Evolutionary conservation across 805 yeast species (phyloP), one percentile per base, ranked within the genome.

Genomic region (Ogataea nakhonphanomensis): DNA sequence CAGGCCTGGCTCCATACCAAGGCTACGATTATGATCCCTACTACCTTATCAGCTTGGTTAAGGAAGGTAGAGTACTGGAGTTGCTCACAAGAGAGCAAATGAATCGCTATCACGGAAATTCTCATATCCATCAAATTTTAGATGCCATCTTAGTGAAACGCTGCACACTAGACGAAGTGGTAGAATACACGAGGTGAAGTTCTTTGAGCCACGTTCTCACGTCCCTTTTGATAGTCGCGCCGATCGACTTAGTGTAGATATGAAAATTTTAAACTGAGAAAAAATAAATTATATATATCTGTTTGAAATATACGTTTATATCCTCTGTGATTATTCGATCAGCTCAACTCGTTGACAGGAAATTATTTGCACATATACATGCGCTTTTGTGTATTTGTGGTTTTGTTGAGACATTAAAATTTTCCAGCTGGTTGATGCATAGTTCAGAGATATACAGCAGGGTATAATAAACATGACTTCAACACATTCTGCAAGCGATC

Each of bases 1-100:
- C 70, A 8, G 78, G 78, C 2, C 51, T 54, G 12, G 62, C 63
- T 42, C 79, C 81, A 1, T 75, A 72, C 43, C 22, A 53, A 1
- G 52, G 52, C 6, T 54, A 52, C 14, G 49, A 54, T 3, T 53
- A 57, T 10, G 61, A 56, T 33, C 55, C 57, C 23, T 51, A 57
- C 17, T 58, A 64, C 30, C 46, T 68, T 42, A 53, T 61, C n/a
- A 56, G 55, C 11, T 51, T 62, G 26, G 59, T 67, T 7, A 58
- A 55, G 39, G 59, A 61, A 33, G 63, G 62, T 34, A 55, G 53
- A 26, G 59, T 57, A 1, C 34, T 68, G 20, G 66, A 66, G n/a
- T 23, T 63, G 27, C 29, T 67, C 7, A 47, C 55, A 3, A 24
- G 48, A 7, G 62, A 59, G 29, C 58, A 57, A 10, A 8, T 37